Base-by-base conservation (phyloP, 768 basidiomycete genomes). In the Galerina sulciceps region DNA sequence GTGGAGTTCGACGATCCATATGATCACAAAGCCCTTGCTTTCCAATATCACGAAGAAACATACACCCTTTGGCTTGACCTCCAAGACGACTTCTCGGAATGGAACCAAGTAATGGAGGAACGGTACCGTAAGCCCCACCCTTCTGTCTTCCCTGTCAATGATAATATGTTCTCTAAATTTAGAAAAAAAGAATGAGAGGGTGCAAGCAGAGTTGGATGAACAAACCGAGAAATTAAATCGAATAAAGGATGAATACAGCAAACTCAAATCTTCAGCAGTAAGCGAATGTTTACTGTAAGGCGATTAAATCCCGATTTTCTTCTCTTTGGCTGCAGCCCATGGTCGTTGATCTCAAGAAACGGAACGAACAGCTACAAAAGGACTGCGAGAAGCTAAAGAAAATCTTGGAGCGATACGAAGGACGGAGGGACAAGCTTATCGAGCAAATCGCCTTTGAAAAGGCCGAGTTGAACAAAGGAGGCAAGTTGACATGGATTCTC, bases 371-470 rank as follows among this genome's bases (percentile, higher is more conserved):
- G 41, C 79, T 94, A 46, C 84, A 83, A 60, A 81, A 81, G 20
- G 94, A 97, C 70, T 81, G 85, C 68, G 83, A 89, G 58, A 94
- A 94, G 71, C 89, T 93, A 62, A 85, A 87, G 64, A 86, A 87
- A 59, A 88, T 90, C 55, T 79, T 93, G 3, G 81, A 86, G 44
- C 84, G 89, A 36, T 87, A 87, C 57, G 89, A 90, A 71, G 78
- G 78, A 18, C 79, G 89, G 61, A 88, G 87, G 70, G 85, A 88
- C 65, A 87, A 87, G 62, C 70, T 90, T 20, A 79, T 84, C 22
- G 85, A 90, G 53, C 81, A 84, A 35, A 88, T 92, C 60, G 81
- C 84, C 3, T 80, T 81, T 49, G 88, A 89, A 67, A 87, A 88
- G 65, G 83, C 82, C 2, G 89, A 92, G 58, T 73, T 91, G 18